Evolutionary conservation across 192 early-diverging fungal species (phyloP).

Genomic region (Dissophora globulifera): DNA sequence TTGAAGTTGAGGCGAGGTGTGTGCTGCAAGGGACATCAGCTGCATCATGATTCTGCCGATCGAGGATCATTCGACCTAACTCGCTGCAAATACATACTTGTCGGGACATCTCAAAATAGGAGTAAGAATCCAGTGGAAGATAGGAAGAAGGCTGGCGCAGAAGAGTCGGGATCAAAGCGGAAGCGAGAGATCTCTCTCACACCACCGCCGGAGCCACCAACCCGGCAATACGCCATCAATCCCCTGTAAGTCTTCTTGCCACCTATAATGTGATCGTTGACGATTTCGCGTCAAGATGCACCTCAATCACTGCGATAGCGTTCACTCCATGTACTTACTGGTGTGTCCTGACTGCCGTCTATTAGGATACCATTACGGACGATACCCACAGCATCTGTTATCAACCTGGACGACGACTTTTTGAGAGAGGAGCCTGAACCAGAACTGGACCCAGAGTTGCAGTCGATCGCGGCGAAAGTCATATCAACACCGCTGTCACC

Average conservation of each 20-base stretch:
- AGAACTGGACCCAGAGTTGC: constrained; percentile 61
- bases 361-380: neutral
- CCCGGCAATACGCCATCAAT: no score
- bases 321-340: no score
- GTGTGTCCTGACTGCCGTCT: no score
- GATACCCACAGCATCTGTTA: neutral
- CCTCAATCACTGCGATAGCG: no score
- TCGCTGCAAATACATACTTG: no score
- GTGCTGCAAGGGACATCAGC: neutral
- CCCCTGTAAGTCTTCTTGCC: no score
- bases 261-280: no score
- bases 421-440: neutral
- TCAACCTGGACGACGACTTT: constrained; percentile 7
- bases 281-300: no score
- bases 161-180: constrained; percentile 13
- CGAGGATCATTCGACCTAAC: no score
- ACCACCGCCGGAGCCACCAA: constrained; percentile 54
- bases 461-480: constrained; percentile 38
- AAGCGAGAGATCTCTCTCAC: constrained; percentile 61
- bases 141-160: neutral
- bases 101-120: neutral
- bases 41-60: no score
- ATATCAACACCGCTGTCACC: constrained; percentile 5
- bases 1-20: constrained; percentile 31
- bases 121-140: constrained; percentile 5